These are phyloP conservation scores for Nidularia sp. DNA, from an alignment of 768 basidiomycete species.

Conservation along the genomic window DNA sequence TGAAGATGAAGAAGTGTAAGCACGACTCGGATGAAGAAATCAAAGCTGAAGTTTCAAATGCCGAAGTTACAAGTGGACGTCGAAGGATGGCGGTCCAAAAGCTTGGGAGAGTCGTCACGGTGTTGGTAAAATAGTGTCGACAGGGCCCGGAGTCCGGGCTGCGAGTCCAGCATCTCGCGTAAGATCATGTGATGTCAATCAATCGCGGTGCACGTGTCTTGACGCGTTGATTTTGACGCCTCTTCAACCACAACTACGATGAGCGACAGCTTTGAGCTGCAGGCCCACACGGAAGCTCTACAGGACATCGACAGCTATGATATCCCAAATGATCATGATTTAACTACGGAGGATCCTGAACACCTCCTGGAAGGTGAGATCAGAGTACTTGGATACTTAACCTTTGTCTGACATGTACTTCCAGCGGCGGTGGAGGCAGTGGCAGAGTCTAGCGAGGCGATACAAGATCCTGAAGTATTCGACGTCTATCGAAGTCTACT, in stretches of 20 bases:
- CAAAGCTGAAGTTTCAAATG: too few species aligned
- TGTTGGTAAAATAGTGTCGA: too few species aligned
- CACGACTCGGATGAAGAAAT: too few species aligned
- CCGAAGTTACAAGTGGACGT: too few species aligned
- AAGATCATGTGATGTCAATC: too few species aligned
- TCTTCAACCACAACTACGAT: slow-evolving; percentile 13
- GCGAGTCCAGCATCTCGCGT: too few species aligned
- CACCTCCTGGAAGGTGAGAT: slow-evolving; percentile 55
- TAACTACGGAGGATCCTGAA: slow-evolving; percentile 49
- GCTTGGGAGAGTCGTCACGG: too few species aligned
- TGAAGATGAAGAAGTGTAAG: too few species aligned
- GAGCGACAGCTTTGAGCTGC: slow-evolving; percentile 61
- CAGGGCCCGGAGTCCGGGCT: too few species aligned
- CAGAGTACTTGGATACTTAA: neutral
- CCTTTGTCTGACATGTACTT: slow-evolving; percentile 2
- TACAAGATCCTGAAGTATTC: slow-evolving; percentile 65
- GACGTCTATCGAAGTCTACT: slow-evolving; percentile 81
- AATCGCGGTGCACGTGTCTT: neutral
- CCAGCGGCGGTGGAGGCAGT: slow-evolving; percentile 80
- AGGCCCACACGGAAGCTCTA: slow-evolving; percentile 69
- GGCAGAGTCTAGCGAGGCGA: slow-evolving; percentile 70
- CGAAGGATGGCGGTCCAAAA: too few species aligned
- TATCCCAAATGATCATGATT: slow-evolving; percentile 66
- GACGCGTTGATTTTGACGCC: neutral
- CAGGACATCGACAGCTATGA: slow-evolving; percentile 58